Conservation (phyloP, 106 monocot genomes). For the Dioscorea zingiberensis region DNA sequence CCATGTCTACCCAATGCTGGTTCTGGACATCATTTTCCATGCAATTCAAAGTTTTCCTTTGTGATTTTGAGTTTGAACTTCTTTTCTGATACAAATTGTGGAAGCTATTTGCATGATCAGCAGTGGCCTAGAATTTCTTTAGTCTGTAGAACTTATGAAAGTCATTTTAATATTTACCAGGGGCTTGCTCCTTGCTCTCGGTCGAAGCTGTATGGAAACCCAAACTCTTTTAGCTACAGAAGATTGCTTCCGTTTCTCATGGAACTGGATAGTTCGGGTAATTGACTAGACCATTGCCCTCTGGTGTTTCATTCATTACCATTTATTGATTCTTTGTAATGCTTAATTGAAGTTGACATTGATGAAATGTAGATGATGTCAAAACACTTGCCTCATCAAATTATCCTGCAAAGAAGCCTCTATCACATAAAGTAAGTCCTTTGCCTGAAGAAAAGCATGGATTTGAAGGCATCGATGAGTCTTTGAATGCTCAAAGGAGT, state of each 20-base stretch:
- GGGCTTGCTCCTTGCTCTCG: conserved; percentile 24
- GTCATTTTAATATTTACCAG: conserved; percentile 13
- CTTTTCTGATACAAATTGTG: too few relatives aligned
- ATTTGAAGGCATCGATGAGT: not conserved
- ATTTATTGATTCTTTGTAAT: not conserved
- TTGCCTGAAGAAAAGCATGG: not conserved
- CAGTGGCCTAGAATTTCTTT: too few relatives aligned
- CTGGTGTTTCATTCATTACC: not conserved
- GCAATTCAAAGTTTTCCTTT: too few relatives aligned
- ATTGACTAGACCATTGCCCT: not conserved
- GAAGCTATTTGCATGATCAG: too few relatives aligned
- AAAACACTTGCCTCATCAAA: conserved; percentile 14
- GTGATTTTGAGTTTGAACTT: too few relatives aligned
- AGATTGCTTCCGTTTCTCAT: conserved; percentile 62
- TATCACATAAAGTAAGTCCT: not conserved
- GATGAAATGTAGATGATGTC: conserved; percentile 9
- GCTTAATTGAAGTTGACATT: not conserved
- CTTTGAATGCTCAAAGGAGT: not conserved
- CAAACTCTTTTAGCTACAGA: conserved; percentile 59
- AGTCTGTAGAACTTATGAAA: too few relatives aligned
- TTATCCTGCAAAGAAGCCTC: conserved; percentile 1
- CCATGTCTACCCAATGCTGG: too few relatives aligned
- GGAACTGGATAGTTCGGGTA: conserved; percentile 31
- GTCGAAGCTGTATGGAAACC: conserved; percentile 33
- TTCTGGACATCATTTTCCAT: too few relatives aligned